Base-by-base conservation (phyloP, 2,329 filamentous ascomycete genomes). In the Davidsoniella neocaledoniae region DNA sequence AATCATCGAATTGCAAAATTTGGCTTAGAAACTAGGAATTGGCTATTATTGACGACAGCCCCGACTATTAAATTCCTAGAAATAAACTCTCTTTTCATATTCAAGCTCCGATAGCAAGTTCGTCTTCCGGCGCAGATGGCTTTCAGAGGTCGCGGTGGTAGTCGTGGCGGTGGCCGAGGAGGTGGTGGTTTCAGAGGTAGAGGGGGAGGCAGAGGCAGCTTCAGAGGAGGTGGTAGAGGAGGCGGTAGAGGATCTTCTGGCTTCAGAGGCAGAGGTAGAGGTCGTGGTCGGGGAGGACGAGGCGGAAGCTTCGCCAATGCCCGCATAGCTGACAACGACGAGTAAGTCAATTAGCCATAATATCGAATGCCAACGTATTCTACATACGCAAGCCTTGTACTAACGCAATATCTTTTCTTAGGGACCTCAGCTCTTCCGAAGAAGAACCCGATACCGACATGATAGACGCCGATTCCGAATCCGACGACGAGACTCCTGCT, bases 291-390 rank as follows among this genome's bases (percentile, higher is more conserved):
- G 29, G 54, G 53, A 29, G 43, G 55, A 26, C 52, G 56, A 49
- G 64, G 62, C 17, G 63, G 63, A 29, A 64, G 63, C 36, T 74
- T 74, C 53, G 65, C 70, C 54, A 68, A 62, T 50, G 63, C 64
- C 16, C 65, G 72, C 55, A 54, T 73, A 49, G 68, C 67, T 41
- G 63, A 69, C 46, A 62, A 67, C 17, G 42, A 48, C 26, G 64
- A 66, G 61, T 67, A 60, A 51, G 65, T 55, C 8, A 17, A 2
- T 2, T 17, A 16, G 17, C 37, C 43, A 37, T 16, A 37, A 46
- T n/a, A 33, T 10, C 26, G 10, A 1, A 9, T 10, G 4, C 10
- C 10, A 33, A 33, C 26, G 7, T 4, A 33, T 33, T 2, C 26
- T 33, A 8, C 21, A 40, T 12, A 6, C 9, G 9, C 14, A 8